These are phyloP conservation scores for Immersiella caudata DNA, from an alignment of 495 filamentous ascomycete species.

Conservation along the genomic window DNA sequence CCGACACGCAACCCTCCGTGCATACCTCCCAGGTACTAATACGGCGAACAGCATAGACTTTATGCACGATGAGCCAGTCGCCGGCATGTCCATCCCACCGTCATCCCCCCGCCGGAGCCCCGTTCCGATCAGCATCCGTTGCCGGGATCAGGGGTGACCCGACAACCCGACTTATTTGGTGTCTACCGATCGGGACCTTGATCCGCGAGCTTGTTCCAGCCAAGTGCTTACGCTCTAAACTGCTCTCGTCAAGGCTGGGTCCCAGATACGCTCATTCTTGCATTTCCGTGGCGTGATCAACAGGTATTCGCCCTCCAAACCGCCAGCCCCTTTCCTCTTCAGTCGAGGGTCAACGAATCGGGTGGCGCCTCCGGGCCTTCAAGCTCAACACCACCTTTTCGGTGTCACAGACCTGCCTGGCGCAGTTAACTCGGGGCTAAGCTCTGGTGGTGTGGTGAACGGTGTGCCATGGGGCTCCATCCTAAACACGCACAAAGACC, in stretches of 20 bases:
- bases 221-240: background rate
- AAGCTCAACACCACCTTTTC: constrained; percentile 32
- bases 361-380: too few species aligned
- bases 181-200: background rate
- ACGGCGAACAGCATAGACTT: too few species aligned
- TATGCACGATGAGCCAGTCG: background rate
- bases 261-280: background rate
- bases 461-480: background rate
- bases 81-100: background rate
- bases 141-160: constrained; percentile 2
- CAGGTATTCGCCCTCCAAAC: too few species aligned
- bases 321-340: too few species aligned
- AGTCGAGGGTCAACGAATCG: too few species aligned
- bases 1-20: background rate
- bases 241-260: background rate
- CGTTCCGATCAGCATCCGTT: background rate
- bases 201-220: background rate
- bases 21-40: background rate
- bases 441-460: background rate
- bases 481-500: background rate
- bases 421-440: too few species aligned
- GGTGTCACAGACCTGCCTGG: too few species aligned
- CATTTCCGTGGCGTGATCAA: too few species aligned
- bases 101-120: background rate
- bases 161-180: background rate